These are phyloP conservation scores for Penicillium tannophilum DNA, from an alignment of 495 filamentous ascomycete species.

Conservation along the genomic window DNA sequence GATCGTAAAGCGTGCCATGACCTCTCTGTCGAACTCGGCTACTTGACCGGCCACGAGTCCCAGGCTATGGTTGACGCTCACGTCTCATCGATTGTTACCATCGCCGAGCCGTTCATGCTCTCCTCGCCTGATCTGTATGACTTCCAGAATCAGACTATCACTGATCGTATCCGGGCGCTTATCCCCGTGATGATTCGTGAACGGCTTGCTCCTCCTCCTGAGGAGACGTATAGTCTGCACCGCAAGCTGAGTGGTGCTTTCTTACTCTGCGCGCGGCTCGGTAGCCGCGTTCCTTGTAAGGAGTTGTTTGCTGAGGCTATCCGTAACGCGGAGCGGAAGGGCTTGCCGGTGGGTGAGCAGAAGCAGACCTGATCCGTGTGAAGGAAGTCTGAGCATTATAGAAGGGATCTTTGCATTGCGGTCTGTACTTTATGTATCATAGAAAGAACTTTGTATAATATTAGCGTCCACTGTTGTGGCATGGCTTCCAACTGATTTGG, in stretches of 20 bases:
- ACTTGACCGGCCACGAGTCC: slow-evolving; percentile 87
- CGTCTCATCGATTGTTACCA: slow-evolving; percentile 74
- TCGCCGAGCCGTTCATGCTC: slow-evolving; percentile 86
- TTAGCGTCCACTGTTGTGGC: not conserved
- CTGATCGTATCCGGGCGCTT: slow-evolving; percentile 78
- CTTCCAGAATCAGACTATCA: slow-evolving; percentile 92
- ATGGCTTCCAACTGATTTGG: not conserved
- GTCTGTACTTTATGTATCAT: slow-evolving; percentile 11
- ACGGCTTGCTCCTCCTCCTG: slow-evolving; percentile 84
- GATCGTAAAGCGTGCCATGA: slow-evolving; percentile 64
- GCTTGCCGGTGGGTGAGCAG: slow-evolving; percentile 17
- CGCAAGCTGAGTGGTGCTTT: slow-evolving; percentile 96
- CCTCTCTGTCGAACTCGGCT: slow-evolving; percentile 82
- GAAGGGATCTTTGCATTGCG: not conserved
- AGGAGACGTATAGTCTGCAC: slow-evolving; percentile 97
- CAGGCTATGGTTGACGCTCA: slow-evolving; percentile 85
- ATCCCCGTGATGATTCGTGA: slow-evolving; percentile 94
- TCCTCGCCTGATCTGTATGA: slow-evolving; percentile 84
- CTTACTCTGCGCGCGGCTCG: slow-evolving; percentile 83
- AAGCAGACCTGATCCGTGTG: not conserved
- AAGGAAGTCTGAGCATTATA: not conserved
- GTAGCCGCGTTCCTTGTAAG: slow-evolving; percentile 78
- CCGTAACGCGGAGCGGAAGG: slow-evolving; percentile 41
- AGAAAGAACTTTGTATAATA: slow-evolving; percentile 9
- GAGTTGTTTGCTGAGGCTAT: slow-evolving; percentile 76